Evolutionary conservation across 2,329 filamentous ascomycete species (phyloP), one percentile per base, ranked within the genome.

Genomic region (Plenodomus lindquistii): DNA sequence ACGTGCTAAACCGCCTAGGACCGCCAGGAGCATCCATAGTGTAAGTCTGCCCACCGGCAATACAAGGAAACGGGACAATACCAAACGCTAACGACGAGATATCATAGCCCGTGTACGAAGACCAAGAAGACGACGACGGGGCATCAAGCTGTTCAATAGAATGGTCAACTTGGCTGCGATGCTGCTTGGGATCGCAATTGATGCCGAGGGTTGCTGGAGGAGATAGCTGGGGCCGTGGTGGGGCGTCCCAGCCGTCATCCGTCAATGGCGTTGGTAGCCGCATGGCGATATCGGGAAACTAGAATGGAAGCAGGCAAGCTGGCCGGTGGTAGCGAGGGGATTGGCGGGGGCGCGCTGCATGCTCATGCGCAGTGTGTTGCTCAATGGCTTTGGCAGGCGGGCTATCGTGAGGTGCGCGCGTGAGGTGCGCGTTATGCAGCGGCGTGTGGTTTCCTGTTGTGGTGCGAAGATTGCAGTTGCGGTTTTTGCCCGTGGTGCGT

Each of bases 11-110:
- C 19, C 67, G 56, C 31, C 67, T 60, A 18, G 66, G 62, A 17
- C 63, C 67, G 16, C 57, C 55, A 18, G 52, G 54, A 15, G 63
- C 59, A 42, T 70, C 68, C 68, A 71, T 71, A 27, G 59, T 56
- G 42, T 50, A 60, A 24, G 40, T 50, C 29, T 51, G 44, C 18
- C 49, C 51, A 27, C 61, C 61, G 20, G 45, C 44, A 17, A 50
- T 60, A 35, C 59, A 60, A 2, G 62, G 60, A 21, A 55, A 60
- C 4, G 61, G 61, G 39, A 62, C 53, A 37, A 57, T 60, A 9
- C 31, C 48, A 27, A 65, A 48, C 27, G 59, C 57, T 59, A 65
- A 40, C 19, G 60, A 63, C 37, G 62, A 65, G 36, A 65, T 58
- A 37, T 64, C 59, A 44, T 52, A 44, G 3, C 17, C 56, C 42